phyloP scores from a whole-genome alignment of 495 filamentous ascomycete genomes.

The Apodospora peruviana region DNA sequence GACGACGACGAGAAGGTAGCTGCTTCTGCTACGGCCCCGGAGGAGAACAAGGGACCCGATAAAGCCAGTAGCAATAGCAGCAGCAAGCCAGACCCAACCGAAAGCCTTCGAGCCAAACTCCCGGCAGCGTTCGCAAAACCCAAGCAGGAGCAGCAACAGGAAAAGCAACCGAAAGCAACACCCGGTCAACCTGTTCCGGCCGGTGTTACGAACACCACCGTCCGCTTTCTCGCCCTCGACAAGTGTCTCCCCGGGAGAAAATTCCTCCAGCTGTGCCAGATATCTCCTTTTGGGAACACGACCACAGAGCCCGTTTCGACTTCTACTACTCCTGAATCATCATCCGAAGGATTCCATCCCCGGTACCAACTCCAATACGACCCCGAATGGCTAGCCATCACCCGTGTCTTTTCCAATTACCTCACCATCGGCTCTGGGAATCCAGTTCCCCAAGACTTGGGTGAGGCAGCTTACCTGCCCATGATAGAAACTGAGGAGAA shows the following conservation, averaged over 20 bases:
- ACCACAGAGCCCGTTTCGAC: conserved; percentile 16
- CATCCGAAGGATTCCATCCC: conserved; percentile 3
- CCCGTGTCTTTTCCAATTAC: conserved; percentile 64
- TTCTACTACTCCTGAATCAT: not conserved
- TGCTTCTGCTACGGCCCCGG: not conserved
- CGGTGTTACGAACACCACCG: conserved; percentile 65
- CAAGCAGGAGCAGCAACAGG: conserved; percentile 13
- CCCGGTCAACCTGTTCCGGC: conserved; percentile 42
- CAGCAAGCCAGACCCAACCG: conserved; percentile 27
- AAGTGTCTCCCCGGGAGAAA: conserved; percentile 73
- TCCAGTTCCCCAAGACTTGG: conserved; percentile 45
- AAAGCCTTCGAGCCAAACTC: conserved; percentile 59
- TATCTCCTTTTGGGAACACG: conserved; percentile 36
- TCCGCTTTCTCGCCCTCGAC: conserved; percentile 82
- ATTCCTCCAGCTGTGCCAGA: conserved; percentile 73
- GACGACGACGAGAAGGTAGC: conserved; percentile 41
- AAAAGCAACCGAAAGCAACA: conserved; percentile 8
- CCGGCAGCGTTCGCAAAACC: conserved; percentile 58
- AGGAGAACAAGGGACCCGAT: not conserved
- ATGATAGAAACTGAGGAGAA: conserved; percentile 57
- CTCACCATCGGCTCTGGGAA: conserved; percentile 53
- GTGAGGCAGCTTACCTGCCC: conserved; percentile 56
- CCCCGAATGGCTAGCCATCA: conserved; percentile 91
- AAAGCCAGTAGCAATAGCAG: conserved; percentile 25
- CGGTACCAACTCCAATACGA: conserved; percentile 66